phyloP scores from a whole-genome alignment of 495 filamentous ascomycete genomes.

The Neurospora intermedia region DNA sequence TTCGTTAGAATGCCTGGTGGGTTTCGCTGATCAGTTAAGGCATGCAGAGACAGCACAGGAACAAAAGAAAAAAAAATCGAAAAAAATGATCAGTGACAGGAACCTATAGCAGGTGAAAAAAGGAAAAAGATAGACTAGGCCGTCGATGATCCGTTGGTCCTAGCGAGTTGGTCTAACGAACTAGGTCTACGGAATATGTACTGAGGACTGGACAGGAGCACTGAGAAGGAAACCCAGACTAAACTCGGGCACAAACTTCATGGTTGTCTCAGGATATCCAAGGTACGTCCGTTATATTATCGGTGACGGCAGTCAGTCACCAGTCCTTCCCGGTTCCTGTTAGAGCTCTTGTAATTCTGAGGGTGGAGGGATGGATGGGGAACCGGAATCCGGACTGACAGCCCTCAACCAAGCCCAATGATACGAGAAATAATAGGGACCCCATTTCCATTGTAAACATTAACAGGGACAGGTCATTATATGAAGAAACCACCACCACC shows the following conservation, averaged over 20 bases:
- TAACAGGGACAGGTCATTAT: not conserved
- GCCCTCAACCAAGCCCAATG: conserved; percentile 7
- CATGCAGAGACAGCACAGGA: not conserved
- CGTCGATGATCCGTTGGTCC: not conserved
- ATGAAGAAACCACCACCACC: not conserved
- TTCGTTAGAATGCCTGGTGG: not conserved
- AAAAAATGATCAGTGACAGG: not conserved
- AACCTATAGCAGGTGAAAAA: not conserved
- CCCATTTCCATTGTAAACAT: conserved; percentile 1
- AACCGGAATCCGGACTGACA: not conserved
- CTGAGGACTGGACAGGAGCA: not conserved
- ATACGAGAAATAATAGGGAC: conserved; percentile 6
- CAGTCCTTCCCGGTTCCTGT: not conserved
- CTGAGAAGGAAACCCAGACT: not conserved
- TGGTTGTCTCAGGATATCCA: conserved; percentile 16
- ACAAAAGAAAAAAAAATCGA: not conserved
- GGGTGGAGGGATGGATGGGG: not conserved
- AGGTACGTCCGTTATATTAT: conserved; percentile 12
- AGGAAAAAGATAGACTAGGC: not conserved
- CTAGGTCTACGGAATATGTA: not conserved
- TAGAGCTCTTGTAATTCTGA: not conserved
- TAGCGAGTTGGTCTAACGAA: not conserved
- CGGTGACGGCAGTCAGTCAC: not conserved
- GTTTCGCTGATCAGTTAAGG: not conserved
- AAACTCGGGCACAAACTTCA: not conserved